Evolutionary conservation across 163 green algal genomes (phyloP).

Genomic region (Prototheca stagnorum): DNA sequence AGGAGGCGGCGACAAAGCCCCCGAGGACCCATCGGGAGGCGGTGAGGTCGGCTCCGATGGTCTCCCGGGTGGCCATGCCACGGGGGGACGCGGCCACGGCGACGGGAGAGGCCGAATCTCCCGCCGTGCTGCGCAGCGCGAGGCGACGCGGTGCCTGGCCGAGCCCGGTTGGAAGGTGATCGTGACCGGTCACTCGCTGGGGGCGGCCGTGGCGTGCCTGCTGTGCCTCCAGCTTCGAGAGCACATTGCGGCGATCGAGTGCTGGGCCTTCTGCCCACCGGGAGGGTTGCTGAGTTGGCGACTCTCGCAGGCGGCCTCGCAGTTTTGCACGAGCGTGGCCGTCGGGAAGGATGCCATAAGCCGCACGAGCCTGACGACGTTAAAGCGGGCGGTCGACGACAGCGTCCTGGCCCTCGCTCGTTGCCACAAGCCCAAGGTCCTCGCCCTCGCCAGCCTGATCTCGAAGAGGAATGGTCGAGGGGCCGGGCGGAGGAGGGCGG

Average conservation of each 20-base stretch:
- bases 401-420: constrained; percentile 31
- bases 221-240: constrained; percentile 33
- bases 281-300: constrained; percentile 26
- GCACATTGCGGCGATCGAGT: constrained; percentile 15
- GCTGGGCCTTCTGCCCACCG: constrained; percentile 34
- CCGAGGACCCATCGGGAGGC: too few species aligned
- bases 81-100: too few species aligned
- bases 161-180: constrained; percentile 19
- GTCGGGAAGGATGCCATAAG: constrained; percentile 32
- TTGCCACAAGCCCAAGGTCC: constrained; percentile 17
- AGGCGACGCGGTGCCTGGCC: background rate
- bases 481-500: too few species aligned
- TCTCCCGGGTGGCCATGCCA: background rate
- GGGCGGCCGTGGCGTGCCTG: constrained; percentile 32
- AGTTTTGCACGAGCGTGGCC: constrained; percentile 32
- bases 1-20: too few species aligned
- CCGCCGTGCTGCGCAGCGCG: background rate
- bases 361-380: constrained; percentile 23
- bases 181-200: constrained; percentile 41
- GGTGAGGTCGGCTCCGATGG: background rate
- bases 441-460: constrained; percentile 7
- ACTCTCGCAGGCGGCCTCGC: constrained; percentile 9
- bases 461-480: too few species aligned
- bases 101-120: too few species aligned
- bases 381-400: constrained; percentile 30